Evolutionary conservation across 2,329 filamentous ascomycete species (phyloP), one percentile per base, ranked within the genome.

Genomic region (Clonostachys sp.): DNA sequence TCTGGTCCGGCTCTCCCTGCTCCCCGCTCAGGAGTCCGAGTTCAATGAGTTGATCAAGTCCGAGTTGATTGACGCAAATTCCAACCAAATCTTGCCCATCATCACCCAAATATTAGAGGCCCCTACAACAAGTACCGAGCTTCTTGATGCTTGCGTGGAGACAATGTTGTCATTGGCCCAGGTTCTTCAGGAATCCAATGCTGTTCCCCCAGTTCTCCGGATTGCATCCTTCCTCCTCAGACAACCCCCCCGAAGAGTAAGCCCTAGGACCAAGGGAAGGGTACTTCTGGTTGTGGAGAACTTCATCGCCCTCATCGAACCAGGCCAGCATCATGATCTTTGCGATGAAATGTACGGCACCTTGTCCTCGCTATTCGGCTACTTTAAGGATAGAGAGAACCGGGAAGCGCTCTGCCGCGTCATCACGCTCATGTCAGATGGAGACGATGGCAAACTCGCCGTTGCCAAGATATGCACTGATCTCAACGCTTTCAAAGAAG

Each of bases 221-320:
- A 90, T 95, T 44, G 86, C 87, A 2, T 84, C 86, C 10, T 92
- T 87, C 62, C 75, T 96, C 35, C 78, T 97, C 34, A 83, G 87
- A 52, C 91, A 96, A 57, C 91, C 92, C n/a, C 81, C 87, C 20
- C 84, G 88, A 51, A 79, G 86, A 46, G 90, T 97, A 34, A 91
- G 80, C 53, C 89, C 89, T 1, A 89, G 83, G 57, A 87, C 87
- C 8, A 97, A 97, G 70, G 82, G 87, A 7, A 83, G 85, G 17
- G 76, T 99, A 34, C 71, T 99, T 36, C 77, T 84, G 41, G 89
- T 95, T 45, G 70, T 97, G 16, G 83, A 94, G 60, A 82, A 86
- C 51, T 95, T 96, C 53, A 77, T 96, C 41, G 81, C 83, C 9
- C 70, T 87, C 3, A 75, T 87, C 44, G 58, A 66, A 6, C 73